Conservation (phyloP, 169 alveolate genomes). For the Plasmodium adleri region DNA sequence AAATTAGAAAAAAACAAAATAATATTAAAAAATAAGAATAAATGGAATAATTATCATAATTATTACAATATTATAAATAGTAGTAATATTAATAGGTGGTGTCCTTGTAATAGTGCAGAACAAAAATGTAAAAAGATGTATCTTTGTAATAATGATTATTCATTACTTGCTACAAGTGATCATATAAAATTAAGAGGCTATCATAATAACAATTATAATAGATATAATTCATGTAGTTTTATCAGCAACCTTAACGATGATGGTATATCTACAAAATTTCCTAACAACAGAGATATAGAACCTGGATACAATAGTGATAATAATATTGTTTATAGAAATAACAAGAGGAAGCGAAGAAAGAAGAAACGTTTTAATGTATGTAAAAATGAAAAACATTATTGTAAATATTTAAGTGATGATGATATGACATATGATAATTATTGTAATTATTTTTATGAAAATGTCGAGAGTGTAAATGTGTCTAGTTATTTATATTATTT, state of each 20-base stretch:
- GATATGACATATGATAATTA: constrained; percentile 49
- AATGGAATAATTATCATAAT: too few relatives aligned
- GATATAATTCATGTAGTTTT: background rate
- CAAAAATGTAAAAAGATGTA: too few relatives aligned
- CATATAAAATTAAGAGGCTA: background rate
- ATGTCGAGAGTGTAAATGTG: background rate
- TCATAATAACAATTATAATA: background rate
- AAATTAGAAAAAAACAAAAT: too few relatives aligned
- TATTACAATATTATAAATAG: too few relatives aligned
- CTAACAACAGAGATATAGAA: background rate
- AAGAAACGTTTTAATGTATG: background rate
- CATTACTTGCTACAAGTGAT: too few relatives aligned
- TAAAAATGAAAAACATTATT: constrained; percentile 2
- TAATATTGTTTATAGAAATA: constrained; percentile 27
- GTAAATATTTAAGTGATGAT: constrained; percentile 70
- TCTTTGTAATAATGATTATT: too few relatives aligned
- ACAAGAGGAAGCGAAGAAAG: background rate
- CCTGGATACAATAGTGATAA: constrained; percentile 19
- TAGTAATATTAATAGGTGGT: too few relatives aligned
- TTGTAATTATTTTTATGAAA: constrained; percentile 29
- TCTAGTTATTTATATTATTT: constrained; percentile 35
- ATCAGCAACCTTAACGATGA: too few relatives aligned
- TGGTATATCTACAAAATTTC: too few relatives aligned
- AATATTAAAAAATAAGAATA: too few relatives aligned
- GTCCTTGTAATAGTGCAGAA: too few relatives aligned